Percentiles rank a stretch among this genome's conserved stretches.
phyloP scores from a whole-genome alignment of 768 basidiomycete species.

The Mycena haematopus region DNA sequence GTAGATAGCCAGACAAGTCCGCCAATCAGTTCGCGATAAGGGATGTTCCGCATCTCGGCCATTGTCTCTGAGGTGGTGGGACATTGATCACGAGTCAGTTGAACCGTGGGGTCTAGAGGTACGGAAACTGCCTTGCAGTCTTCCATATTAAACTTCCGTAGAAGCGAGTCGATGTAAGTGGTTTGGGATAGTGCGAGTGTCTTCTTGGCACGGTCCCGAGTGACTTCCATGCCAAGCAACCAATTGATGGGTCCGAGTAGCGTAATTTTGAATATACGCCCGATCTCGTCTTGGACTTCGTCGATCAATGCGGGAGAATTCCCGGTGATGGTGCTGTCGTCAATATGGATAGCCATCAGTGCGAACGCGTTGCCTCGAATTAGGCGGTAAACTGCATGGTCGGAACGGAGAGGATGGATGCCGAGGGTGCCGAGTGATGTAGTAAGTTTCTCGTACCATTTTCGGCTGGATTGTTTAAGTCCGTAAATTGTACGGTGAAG shows the following conservation, averaged over 20 bases:
- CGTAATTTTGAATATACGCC: constrained; percentile 37
- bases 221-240: constrained; percentile 41
- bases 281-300: constrained; percentile 33
- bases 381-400: constrained; percentile 21
- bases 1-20: not conserved
- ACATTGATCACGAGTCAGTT: constrained; percentile 7
- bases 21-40: not conserved
- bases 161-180: constrained; percentile 35
- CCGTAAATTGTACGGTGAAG: constrained; percentile 39
- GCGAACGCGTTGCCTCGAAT: not conserved
- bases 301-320: constrained; percentile 23
- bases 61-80: not conserved
- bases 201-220: constrained; percentile 21
- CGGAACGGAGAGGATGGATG: constrained; percentile 15
- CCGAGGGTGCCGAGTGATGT: constrained; percentile 25
- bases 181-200: constrained; percentile 38
- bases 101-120: constrained; percentile 7
- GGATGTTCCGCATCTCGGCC: not conserved
- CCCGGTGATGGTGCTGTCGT: constrained; percentile 41
- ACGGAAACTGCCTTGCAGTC: constrained; percentile 10
- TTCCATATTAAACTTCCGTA: constrained; percentile 29
- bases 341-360: constrained; percentile 29
- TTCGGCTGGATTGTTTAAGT: constrained; percentile 41
- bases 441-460: constrained; percentile 38
- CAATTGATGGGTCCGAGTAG: constrained; percentile 36